Base-by-base conservation (phyloP, 352 stramenopile genomes). In the Blastocystis sp. region DNA sequence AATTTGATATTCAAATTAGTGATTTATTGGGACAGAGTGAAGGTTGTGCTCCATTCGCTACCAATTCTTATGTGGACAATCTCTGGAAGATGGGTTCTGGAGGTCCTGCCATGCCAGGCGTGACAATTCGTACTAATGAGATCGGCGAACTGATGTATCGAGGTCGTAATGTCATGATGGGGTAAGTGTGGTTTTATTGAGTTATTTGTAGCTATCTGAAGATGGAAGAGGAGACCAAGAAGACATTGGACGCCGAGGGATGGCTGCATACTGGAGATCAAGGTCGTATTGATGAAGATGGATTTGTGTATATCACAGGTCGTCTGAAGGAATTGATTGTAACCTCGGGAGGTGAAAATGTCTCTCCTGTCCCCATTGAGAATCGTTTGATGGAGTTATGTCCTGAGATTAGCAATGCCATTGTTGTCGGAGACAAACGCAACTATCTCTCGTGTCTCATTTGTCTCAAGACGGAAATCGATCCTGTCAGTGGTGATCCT, bases 211-310 rank as follows among this genome's bases (percentile, higher is more conserved):
- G 73, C 24, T 89, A 92, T 42, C 70, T 90, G 30, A 90, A 91
- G 54, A 64, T 90, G 48, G 66, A 91, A 15, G 91, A 94, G 9
- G 93, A 94, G 79, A 95, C 93, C 51, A 81, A 92, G 7, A 92
- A 94, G 27, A 95, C 95, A 70, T 95, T 98, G 75, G 95, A 98
- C 88, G 91, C 90, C 1, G 93, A 98, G 0, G 96, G 90, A 35
- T 98, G 94, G 94, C 91, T 98, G 44, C 94, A 97, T 92, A 97
- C 94, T 35, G 96, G 96, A 30, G 96, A 98, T 90, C 95, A 94
- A 44, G 95, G 94, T 33, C 93, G 94, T 73, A 92, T 97, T 9
- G 95, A 97, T 87, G 93, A 95, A 42, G 70, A 91, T 57, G 90
- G 91, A 11, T 92, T 90, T 59, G 59, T 93, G 44, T 80, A 78